Evolutionary conservation across 2,329 filamentous ascomycete species (phyloP).

Genomic region (Rhinocladiella mackenziei): DNA sequence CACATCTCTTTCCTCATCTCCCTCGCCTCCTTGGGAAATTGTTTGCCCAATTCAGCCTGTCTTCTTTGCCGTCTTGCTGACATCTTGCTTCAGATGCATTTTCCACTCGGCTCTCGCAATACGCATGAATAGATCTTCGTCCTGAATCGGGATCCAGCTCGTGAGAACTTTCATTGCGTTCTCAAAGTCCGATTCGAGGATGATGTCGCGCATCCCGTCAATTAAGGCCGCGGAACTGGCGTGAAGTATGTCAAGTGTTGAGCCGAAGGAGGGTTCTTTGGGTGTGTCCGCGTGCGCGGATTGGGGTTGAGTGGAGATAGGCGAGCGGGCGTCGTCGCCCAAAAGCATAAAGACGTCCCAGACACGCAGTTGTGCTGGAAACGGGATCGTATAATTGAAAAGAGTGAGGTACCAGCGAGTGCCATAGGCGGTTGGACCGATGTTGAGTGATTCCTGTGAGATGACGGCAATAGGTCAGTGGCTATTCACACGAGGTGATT

Average conservation of each 20-base stretch:
- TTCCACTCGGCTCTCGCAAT: slow-evolving; percentile 87
- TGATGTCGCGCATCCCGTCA: slow-evolving; percentile 79
- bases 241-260: slow-evolving; percentile 80
- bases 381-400: slow-evolving; percentile 95
- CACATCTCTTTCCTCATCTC: too few species aligned
- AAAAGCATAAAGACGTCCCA: slow-evolving; percentile 98
- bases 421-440: slow-evolving; percentile 87
- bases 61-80: neutral
- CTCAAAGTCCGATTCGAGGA: slow-evolving; percentile 92
- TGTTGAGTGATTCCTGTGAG: slow-evolving; percentile 65
- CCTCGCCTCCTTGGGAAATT: too few species aligned
- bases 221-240: slow-evolving; percentile 86
- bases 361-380: slow-evolving; percentile 85
- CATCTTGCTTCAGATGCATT: slow-evolving; percentile 47
- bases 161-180: slow-evolving; percentile 97
- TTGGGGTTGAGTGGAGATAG: slow-evolving; percentile 14
- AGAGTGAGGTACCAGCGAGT: slow-evolving; percentile 96
- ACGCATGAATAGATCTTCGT: slow-evolving; percentile 89
- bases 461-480: neutral
- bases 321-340: slow-evolving; percentile 55
- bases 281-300: neutral
- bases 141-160: slow-evolving; percentile 87
- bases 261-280: slow-evolving; percentile 42
- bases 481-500: neutral
- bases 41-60: neutral